phyloP scores from a whole-genome alignment of 2,329 filamentous ascomycete species.

The Diaporthe sp. region DNA sequence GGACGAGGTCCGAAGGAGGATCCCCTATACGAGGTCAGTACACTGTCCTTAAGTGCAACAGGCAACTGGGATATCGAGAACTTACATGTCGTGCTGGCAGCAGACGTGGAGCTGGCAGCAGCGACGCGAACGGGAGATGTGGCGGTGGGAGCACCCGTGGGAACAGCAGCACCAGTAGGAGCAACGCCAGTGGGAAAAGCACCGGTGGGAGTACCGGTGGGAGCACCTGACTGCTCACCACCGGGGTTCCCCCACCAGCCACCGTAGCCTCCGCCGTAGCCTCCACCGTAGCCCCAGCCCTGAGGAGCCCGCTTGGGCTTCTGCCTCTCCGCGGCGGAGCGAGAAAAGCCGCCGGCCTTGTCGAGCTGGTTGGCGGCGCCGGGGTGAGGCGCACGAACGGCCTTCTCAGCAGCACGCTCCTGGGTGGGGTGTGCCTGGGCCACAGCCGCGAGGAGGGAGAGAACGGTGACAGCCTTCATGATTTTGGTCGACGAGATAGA shows the following conservation, averaged over 20 bases:
- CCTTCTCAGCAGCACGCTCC: constrained; percentile 8
- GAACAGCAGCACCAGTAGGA: not conserved
- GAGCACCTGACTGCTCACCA: constrained; percentile 4
- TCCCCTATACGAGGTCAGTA: not conserved
- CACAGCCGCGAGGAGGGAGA: constrained; percentile 20
- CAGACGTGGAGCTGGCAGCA: constrained; percentile 7
- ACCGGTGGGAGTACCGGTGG: not conserved
- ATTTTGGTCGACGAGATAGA: not conserved
- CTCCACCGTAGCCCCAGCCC: constrained; percentile 4
- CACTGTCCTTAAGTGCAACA: not conserved
- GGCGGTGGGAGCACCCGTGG: not conserved
- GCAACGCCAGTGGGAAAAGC: not conserved
- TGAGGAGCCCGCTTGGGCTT: constrained; percentile 2
- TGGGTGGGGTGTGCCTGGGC: not conserved
- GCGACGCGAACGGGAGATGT: not conserved
- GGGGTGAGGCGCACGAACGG: constrained; percentile 4
- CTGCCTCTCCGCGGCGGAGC: not conserved
- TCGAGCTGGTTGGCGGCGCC: constrained; percentile 6
- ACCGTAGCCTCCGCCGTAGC: constrained; percentile 4
- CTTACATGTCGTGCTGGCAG: constrained; percentile 7
- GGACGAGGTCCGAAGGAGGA: constrained; percentile 11
- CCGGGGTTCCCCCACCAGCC: not conserved
- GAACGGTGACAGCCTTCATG: constrained; percentile 14
- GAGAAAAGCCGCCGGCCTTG: not conserved
- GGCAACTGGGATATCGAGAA: not conserved